phyloP scores from a whole-genome alignment of 441 rosid species.

The Manihot esculenta region DNA sequence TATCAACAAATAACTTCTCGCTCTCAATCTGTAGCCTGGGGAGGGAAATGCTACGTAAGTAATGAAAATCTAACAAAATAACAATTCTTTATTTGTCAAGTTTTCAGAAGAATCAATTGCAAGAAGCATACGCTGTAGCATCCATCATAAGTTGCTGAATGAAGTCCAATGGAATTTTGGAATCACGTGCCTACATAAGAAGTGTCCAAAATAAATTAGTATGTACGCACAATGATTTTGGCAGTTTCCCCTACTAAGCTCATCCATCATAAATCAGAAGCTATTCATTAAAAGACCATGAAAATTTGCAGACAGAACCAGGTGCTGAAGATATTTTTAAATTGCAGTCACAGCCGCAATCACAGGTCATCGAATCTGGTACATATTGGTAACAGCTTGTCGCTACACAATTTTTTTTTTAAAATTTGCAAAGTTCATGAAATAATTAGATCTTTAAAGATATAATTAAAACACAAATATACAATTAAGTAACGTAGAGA shows the following conservation, averaged over 20 bases:
- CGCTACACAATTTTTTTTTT: no score
- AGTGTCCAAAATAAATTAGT: slow-evolving; percentile 11
- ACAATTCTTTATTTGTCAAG: slow-evolving; percentile 11
- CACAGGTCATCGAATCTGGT: no score
- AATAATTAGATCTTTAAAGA: no score
- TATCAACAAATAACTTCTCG: slow-evolving; percentile 56
- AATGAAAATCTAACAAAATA: slow-evolving; percentile 13
- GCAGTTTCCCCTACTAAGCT: background rate
- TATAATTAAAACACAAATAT: no score
- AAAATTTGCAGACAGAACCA: slow-evolving; percentile 1
- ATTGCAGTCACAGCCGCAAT: no score
- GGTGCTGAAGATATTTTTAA: background rate
- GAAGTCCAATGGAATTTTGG: slow-evolving; percentile 54
- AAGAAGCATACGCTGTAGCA: slow-evolving; percentile 56
- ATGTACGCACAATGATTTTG: slow-evolving; percentile 3
- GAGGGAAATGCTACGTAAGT: slow-evolving; percentile 16
- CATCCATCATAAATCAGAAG: slow-evolving; percentile 2
- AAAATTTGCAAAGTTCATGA: no score
- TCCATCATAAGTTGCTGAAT: slow-evolving; percentile 62
- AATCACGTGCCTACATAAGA: slow-evolving; percentile 51
- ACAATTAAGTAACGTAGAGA: no score
- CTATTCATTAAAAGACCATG: background rate
- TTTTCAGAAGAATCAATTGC: slow-evolving; percentile 14
- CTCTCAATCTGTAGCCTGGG: slow-evolving; percentile 67
- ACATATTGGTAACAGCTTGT: no score